Conservation (phyloP, 2,329 filamentous ascomycete genomes). For the Iodosphaeria phyllophila region DNA sequence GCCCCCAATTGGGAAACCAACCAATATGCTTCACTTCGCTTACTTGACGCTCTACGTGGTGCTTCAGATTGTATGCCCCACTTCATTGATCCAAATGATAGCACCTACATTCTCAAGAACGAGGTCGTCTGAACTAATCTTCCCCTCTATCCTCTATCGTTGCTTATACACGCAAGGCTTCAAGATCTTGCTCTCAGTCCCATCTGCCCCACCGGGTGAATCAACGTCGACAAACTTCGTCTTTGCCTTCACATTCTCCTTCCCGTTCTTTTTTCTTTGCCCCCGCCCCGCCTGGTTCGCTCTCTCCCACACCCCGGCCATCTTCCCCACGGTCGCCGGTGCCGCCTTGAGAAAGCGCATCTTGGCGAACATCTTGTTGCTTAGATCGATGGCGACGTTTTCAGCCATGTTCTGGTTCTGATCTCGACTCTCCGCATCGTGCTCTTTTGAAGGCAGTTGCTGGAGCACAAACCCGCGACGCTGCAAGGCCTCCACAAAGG, state of each 20-base stretch:
- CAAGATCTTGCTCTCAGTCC: conserved; percentile 47
- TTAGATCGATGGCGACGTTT: conserved; percentile 49
- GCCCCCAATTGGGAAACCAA: no score
- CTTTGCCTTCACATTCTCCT: conserved; percentile 32
- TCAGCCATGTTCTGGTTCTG: no score
- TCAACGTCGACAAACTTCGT: conserved; percentile 41
- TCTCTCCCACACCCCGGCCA: conserved; percentile 36
- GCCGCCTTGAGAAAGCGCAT: conserved; percentile 88
- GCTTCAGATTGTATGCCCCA: no score
- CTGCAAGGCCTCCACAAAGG: conserved; percentile 68
- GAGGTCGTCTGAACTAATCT: neutral
- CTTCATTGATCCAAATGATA: no score
- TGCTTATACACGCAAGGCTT: conserved; percentile 97
- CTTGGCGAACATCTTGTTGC: conserved; percentile 96
- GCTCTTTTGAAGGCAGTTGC: no score
- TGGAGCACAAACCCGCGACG: conserved; percentile 74
- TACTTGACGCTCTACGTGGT: no score
- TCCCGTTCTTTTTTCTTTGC: conserved; percentile 25
- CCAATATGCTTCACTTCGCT: no score
- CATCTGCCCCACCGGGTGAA: no score
- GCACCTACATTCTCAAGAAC: no score
- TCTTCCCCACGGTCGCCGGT: conserved; percentile 58
- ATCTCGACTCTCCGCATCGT: no score
- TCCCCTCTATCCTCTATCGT: conserved; percentile 27
- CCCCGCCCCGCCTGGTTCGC: conserved; percentile 35